Percentiles rank a stretch among this genome's conserved stretches.
Conservation (phyloP, 768 basidiomycete genomes). For the Dacryopinax primogenitus region DNA sequence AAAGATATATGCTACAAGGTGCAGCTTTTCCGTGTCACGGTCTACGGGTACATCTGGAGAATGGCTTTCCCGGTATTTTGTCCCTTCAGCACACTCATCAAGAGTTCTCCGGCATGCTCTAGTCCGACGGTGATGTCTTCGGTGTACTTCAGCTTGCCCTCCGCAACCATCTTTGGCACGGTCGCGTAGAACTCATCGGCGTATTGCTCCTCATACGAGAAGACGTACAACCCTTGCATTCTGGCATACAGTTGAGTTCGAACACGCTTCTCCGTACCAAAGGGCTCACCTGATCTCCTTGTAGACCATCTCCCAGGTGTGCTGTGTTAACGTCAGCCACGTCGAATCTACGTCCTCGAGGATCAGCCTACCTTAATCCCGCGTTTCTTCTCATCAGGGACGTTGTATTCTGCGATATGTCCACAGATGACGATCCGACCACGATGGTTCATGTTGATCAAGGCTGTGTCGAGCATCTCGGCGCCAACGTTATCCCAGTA, state of each 20-base stretch:
- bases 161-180: slow-evolving; percentile 19
- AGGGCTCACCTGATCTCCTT: neutral
- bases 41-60: neutral
- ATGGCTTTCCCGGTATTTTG: slow-evolving; percentile 20
- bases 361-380: slow-evolving; percentile 13
- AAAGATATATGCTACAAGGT: too few species aligned
- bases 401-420: slow-evolving; percentile 18
- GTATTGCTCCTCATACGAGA: slow-evolving; percentile 9
- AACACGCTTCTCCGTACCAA: neutral
- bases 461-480: slow-evolving; percentile 21
- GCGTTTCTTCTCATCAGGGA: slow-evolving; percentile 14
- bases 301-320: neutral
- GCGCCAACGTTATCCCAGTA: slow-evolving; percentile 29
- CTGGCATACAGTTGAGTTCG: neutral
- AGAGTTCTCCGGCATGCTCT: slow-evolving; percentile 21
- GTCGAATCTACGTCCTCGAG: too few species aligned
- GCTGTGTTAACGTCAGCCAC: neutral
- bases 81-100: slow-evolving; percentile 20
- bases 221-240: slow-evolving; percentile 11
- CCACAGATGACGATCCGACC: slow-evolving; percentile 21
- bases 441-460: slow-evolving; percentile 18
- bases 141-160: slow-evolving; percentile 19
- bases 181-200: slow-evolving; percentile 14
- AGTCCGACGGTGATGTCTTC: slow-evolving; percentile 23
- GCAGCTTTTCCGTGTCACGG: too few species aligned